Evolutionary conservation across 768 basidiomycete species (phyloP).

Genomic region (Tubosaeta sp.): DNA sequence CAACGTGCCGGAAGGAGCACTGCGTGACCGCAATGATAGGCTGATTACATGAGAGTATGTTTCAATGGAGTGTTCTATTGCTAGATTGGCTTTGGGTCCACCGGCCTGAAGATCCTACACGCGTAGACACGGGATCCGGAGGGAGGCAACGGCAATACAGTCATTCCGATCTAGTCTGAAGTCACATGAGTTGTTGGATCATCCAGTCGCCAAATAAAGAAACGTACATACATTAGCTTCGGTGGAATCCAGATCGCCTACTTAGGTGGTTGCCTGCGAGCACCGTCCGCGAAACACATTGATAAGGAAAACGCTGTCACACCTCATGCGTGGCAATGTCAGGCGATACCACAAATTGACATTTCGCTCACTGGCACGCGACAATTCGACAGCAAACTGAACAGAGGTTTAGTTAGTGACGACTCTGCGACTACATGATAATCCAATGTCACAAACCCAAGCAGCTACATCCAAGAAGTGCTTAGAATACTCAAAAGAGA

Average conservation of each 20-base stretch:
- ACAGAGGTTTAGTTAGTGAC: no score
- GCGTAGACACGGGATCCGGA: neutral
- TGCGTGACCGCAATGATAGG: neutral
- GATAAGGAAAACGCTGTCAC: constrained; percentile 5
- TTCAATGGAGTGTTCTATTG: neutral
- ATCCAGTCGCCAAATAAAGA: constrained; percentile 6
- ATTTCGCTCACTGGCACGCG: neutral
- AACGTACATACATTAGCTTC: neutral
- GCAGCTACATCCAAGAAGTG: neutral
- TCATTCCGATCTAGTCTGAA: constrained; percentile 15
- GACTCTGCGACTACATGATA: no score
- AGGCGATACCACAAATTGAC: no score
- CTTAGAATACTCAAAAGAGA: neutral
- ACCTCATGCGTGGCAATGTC: neutral
- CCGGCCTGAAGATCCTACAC: neutral
- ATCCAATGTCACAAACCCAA: neutral
- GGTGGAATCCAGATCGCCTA: neutral
- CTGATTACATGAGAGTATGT: neutral
- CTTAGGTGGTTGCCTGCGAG: neutral
- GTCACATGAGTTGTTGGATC: neutral
- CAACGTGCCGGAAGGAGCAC: neutral
- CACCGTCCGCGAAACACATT: neutral
- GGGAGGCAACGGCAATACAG: constrained; percentile 3
- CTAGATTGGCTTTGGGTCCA: neutral
- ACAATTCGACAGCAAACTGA: neutral